Evolutionary conservation across 768 basidiomycete genomes (phyloP).

Genomic region (Guyanaporus albipodus): DNA sequence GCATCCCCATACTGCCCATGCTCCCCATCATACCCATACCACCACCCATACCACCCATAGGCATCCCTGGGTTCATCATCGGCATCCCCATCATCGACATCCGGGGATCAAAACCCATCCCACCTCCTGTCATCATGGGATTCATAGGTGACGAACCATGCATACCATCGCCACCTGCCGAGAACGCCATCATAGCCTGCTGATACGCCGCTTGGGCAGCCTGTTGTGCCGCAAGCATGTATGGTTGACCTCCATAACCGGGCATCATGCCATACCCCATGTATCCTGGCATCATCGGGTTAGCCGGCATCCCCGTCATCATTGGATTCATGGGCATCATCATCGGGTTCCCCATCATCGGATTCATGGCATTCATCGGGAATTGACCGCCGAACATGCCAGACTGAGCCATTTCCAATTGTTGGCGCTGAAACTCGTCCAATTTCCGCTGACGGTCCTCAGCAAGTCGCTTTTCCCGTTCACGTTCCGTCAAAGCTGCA

Average conservation of each 20-base stretch:
- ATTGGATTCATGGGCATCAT: slow-evolving; percentile 52
- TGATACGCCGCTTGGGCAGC: slow-evolving; percentile 82
- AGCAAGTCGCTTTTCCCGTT: slow-evolving; percentile 86
- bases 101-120: slow-evolving; percentile 63
- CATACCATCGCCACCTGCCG: slow-evolving; percentile 62
- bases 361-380: slow-evolving; percentile 49
- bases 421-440: slow-evolving; percentile 85
- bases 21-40: slow-evolving; percentile 38
- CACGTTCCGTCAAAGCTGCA: slow-evolving; percentile 90
- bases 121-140: slow-evolving; percentile 56
- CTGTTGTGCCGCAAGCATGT: slow-evolving; percentile 83
- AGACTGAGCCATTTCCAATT: slow-evolving; percentile 86
- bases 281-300: slow-evolving; percentile 54
- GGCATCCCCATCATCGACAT: slow-evolving; percentile 82
- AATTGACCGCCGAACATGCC: slow-evolving; percentile 60
- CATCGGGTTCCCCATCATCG: slow-evolving; percentile 74
- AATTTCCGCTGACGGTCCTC: slow-evolving; percentile 92
- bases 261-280: slow-evolving; percentile 43
- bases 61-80: slow-evolving; percentile 51
- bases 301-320: slow-evolving; percentile 60
- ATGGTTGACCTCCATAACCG: slow-evolving; percentile 57
- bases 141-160: slow-evolving; percentile 37
- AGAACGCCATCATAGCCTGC: slow-evolving; percentile 83
- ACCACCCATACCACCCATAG: slow-evolving; percentile 42
- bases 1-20: slow-evolving; percentile 46